Evolutionary conservation across 257 asterid genomes (phyloP).

Genomic region (Echites panduratus): DNA sequence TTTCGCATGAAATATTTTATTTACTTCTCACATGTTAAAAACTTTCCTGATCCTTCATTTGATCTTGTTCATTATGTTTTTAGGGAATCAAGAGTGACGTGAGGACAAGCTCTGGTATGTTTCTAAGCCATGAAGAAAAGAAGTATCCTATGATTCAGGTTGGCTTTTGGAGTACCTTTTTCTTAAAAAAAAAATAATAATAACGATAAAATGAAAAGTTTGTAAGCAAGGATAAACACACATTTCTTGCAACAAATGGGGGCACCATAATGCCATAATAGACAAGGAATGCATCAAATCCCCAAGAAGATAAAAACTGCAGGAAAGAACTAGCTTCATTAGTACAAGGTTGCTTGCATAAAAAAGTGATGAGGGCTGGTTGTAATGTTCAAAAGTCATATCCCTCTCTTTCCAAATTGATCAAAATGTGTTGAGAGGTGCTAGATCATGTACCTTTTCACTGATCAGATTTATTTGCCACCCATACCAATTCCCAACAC

Average conservation of each 20-base stretch:
- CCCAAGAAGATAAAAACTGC: neutral
- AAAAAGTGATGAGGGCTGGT: neutral
- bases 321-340: neutral
- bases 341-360: neutral
- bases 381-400: neutral
- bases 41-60: neutral
- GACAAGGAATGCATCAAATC: neutral
- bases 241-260: neutral
- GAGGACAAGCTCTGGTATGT: constrained; percentile 88
- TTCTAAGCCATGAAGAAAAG: constrained; percentile 57
- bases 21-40: neutral
- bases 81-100: constrained; percentile 71
- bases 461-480: neutral
- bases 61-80: constrained; percentile 9
- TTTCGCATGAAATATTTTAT: neutral
- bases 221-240: neutral
- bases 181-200: neutral
- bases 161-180: constrained; percentile 8
- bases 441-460: neutral
- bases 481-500: neutral
- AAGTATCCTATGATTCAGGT: constrained; percentile 71
- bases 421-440: neutral
- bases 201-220: too few relatives aligned
- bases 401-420: neutral
- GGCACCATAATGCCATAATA: neutral